These are phyloP conservation scores for Rossbeevera mucosa DNA, from an alignment of 768 basidiomycete genomes.

Conservation along the genomic window DNA sequence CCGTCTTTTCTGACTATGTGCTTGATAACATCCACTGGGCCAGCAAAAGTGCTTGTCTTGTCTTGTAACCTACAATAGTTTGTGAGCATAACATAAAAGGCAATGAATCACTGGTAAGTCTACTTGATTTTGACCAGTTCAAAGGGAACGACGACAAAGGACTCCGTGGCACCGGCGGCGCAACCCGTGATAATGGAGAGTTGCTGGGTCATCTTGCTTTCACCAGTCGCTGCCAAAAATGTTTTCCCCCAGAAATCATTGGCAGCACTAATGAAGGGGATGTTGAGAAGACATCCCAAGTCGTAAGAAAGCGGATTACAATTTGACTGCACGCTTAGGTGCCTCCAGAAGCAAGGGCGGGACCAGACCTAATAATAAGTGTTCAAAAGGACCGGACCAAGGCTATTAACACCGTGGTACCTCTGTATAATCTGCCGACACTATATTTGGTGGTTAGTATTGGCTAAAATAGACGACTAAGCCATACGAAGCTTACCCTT, in stretches of 20 bases:
- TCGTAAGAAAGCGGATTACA: constrained; percentile 42
- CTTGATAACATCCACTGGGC: constrained; percentile 87
- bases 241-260: constrained; percentile 97
- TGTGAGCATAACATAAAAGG: not conserved
- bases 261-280: constrained; percentile 48
- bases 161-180: constrained; percentile 93
- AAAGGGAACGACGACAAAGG: constrained; percentile 93
- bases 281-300: not conserved
- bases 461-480: not conserved
- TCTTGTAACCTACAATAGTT: constrained; percentile 68
- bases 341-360: constrained; percentile 94
- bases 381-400: not conserved
- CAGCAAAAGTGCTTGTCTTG: constrained; percentile 83
- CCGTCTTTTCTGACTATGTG: constrained; percentile 77
- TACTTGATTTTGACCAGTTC: constrained; percentile 89
- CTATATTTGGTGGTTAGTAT: constrained; percentile 35
- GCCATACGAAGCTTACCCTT: constrained; percentile 61
- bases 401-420: constrained; percentile 31
- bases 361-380: constrained; percentile 60
- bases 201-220: constrained; percentile 80
- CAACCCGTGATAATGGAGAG: constrained; percentile 91
- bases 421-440: constrained; percentile 82
- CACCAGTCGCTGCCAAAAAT: constrained; percentile 56
- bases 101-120: constrained; percentile 17
- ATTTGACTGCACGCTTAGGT: constrained; percentile 97